phyloP scores from a whole-genome alignment of 2,329 filamentous ascomycete genomes.

The Ceratocystiopsis sp. region DNA sequence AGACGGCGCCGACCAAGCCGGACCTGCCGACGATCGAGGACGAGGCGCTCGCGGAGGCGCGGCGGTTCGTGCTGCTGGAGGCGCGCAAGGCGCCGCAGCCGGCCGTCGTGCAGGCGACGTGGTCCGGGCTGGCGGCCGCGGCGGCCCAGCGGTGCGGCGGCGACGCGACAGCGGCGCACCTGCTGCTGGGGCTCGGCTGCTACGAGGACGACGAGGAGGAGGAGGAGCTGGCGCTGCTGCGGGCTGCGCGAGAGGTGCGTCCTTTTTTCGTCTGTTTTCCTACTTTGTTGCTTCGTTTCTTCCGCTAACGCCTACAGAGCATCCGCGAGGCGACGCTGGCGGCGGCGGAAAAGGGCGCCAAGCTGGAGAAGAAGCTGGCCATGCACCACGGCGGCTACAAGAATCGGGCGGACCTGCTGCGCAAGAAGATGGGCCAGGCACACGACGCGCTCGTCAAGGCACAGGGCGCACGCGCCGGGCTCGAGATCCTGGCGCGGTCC shows the following conservation, averaged over 20 bases:
- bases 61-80: slow-evolving; percentile 60
- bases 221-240: slow-evolving; percentile 23
- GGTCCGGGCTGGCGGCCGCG: slow-evolving; percentile 19
- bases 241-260: slow-evolving; percentile 48
- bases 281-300: background rate
- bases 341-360: slow-evolving; percentile 65
- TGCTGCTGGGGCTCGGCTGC: slow-evolving; percentile 65
- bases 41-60: slow-evolving; percentile 53
- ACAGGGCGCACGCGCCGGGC: slow-evolving; percentile 52
- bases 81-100: slow-evolving; percentile 31
- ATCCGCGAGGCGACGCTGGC: slow-evolving; percentile 58
- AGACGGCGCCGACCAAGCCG: slow-evolving; percentile 32
- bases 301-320: slow-evolving; percentile 23
- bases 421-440: slow-evolving; percentile 62
- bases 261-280: background rate
- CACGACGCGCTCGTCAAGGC: slow-evolving; percentile 59
- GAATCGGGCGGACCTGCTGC: slow-evolving; percentile 64
- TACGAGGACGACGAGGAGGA: slow-evolving; percentile 65
- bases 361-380: slow-evolving; percentile 83
- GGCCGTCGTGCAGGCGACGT: slow-evolving; percentile 34
- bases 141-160: no score
- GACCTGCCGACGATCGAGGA: slow-evolving; percentile 53
- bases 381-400: slow-evolving; percentile 83
- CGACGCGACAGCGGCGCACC: slow-evolving; percentile 29
- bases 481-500: slow-evolving; percentile 57